Base-by-base conservation (phyloP, 768 basidiomycete genomes). In the Leccinellum rugosiceps region DNA sequence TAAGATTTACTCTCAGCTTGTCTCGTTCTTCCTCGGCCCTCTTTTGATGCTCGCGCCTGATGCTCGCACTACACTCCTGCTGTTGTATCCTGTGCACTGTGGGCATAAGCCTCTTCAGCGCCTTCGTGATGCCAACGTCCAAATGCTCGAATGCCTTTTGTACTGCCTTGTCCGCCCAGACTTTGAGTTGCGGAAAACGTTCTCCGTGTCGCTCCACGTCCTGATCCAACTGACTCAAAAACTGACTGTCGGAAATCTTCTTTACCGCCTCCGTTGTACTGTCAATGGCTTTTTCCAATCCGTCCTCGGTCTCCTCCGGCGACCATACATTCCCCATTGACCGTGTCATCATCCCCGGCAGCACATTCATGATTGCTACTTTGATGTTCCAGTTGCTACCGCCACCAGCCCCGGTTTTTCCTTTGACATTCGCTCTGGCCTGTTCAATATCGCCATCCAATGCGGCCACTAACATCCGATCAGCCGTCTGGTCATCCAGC, bases 1-100 rank as follows among this genome's bases (percentile, higher is more conserved):
- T 72, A 13, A 70, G 26, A 4, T 52, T 7, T 11, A 48, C 17
- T 34, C 68, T 68, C 17, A 68, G 7, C 17, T 35, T 48, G 0
- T 38, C 7, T 5, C 28, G 56, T 1, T 70, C 58, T 43, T 59
- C 56, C 2, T 56, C 48, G 13, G 58, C 64, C 0, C 11, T 28
- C 25, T 25, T 59, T 8, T 1, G 35, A 17, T 46, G 10, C 7
- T 62, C 58, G 14, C 17, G 35, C 17, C 43, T 45, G 43, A 62
- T 56, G 11, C 8, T 30, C 7, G 35, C 35, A 4, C 0, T 19
- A 38, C 50, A 59, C 0, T 53, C 58, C 0, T 61, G 44, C 7
- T 50, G 41, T 41, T 64, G 59, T 34, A 59, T 59, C 9, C 15
- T 53, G 45, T 65, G 53, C 6, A 64, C 58, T 25, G 32, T 9